Evolutionary conservation across 2,329 filamentous ascomycete species (phyloP), one percentile per base, ranked within the genome.

Genomic region (Talaromyces sp.): DNA sequence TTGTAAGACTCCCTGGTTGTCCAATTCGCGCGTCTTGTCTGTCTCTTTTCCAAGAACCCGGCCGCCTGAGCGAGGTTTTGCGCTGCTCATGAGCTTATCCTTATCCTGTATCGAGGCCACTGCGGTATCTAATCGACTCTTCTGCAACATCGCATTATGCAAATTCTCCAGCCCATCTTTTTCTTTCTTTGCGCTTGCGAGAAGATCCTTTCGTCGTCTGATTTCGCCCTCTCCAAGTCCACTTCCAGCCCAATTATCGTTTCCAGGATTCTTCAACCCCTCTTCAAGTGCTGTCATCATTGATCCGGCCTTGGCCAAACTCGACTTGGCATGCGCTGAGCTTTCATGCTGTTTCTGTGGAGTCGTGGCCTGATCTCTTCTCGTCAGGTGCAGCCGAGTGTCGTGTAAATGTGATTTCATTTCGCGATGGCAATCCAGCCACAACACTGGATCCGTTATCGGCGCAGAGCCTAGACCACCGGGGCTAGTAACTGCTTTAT

Each of bases 1-100:
- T 74, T 88, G 86, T 69, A 89, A 68, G 15, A 89, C 85, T 0
- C 87, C 87, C n/a, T 83, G 77, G 67, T 89, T 89, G 73, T 89
- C 87, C 68, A 89, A 72, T 70, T 88, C 86, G 13, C 87, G 77
- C 10, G 87, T 89, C 45, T 83, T 80, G 67, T 86, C 84, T 0
- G 87, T 89, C 76, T 89, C 87, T 58, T 80, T 81, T 70, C 81
- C 71, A 73, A 85, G 53, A 70, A 86, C 68, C 68, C 85, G 64
- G 75, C 86, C 70, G 77, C 77, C 63, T 36, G 22, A 25, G 80
- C 84, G 62, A 74, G 80, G 70, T 25, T 73, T 73, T 1, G 67
- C 71, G n/a, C 64, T 64, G 15, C 72, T 75, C 43, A 82, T 69
- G 36, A 82, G 72, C n/a, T 76, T 75, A 56, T 80, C 75, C 67